Conservation (phyloP, 108 stramenopile species). For the Mediolabrus comicus region DNA sequence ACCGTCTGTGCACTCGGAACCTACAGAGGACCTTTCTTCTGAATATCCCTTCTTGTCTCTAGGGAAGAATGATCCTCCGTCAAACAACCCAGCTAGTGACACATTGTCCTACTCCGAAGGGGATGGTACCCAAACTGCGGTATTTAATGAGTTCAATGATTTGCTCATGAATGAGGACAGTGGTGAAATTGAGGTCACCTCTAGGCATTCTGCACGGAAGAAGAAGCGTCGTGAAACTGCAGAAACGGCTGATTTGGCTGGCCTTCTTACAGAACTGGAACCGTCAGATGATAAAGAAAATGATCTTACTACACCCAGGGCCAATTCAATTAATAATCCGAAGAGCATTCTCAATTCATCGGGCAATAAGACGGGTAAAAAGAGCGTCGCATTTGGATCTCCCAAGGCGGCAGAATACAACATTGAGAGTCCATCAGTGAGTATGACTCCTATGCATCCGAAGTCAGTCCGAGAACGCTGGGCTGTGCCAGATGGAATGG, state of each 20-base stretch:
- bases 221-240: constrained; percentile 30
- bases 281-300: constrained; percentile 13
- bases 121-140: constrained; percentile 6
- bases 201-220: background rate
- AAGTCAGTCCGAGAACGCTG: constrained; percentile 51
- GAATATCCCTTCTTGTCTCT: constrained; percentile 39
- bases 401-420: constrained; percentile 78
- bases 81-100: background rate
- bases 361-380: constrained; percentile 17
- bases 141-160: constrained; percentile 18
- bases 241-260: constrained; percentile 10
- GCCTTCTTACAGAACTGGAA: constrained; percentile 11
- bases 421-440: constrained; percentile 74
- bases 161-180: constrained; percentile 2
- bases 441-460: constrained; percentile 76
- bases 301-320: constrained; percentile 8
- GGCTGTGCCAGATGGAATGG: constrained; percentile 36
- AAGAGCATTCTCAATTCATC: constrained; percentile 56
- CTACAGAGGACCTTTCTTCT: constrained; percentile 5
- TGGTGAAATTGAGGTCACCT: background rate
- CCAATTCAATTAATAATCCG: constrained; percentile 14
- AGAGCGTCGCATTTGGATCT: constrained; percentile 77
- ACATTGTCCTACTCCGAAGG: constrained; percentile 3
- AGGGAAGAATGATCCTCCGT: background rate
- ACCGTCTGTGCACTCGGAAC: constrained; percentile 8